phyloP scores from a whole-genome alignment of 192 early-diverging fungal species.

The Coemansia sp. region DNA sequence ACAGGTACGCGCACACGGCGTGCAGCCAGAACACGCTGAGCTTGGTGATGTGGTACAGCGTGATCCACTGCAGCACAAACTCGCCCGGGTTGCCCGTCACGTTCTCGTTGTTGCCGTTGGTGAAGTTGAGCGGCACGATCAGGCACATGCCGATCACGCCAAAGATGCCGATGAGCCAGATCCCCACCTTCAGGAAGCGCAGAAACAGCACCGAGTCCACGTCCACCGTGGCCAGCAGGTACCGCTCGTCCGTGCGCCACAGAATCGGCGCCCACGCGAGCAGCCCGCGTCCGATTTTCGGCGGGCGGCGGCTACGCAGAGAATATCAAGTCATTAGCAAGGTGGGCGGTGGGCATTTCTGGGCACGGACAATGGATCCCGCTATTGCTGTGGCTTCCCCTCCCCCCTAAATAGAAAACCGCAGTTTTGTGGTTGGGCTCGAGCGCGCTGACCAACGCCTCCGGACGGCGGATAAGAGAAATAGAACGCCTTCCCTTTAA shows the following conservation, averaged over 20 bases:
- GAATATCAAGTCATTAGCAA: background rate
- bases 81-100: slow-evolving; percentile 22
- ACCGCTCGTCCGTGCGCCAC: slow-evolving; percentile 55
- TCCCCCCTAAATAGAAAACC: background rate
- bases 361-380: background rate
- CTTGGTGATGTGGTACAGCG: slow-evolving; percentile 49
- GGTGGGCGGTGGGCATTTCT: background rate
- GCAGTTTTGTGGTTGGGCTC: background rate
- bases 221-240: slow-evolving; percentile 61
- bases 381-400: too few relatives aligned
- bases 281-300: slow-evolving; percentile 58
- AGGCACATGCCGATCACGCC: slow-evolving; percentile 56
- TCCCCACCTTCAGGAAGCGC: slow-evolving; percentile 59
- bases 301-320: slow-evolving; percentile 57
- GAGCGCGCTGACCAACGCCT: too few relatives aligned
- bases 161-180: slow-evolving; percentile 56
- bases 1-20: slow-evolving; percentile 54
- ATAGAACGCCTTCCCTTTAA: background rate
- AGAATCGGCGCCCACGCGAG: slow-evolving; percentile 64
- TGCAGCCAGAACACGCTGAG: slow-evolving; percentile 64
- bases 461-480: background rate
- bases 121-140: slow-evolving; percentile 63
- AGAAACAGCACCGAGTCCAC: slow-evolving; percentile 71
- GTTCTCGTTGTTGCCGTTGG: slow-evolving; percentile 53
- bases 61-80: slow-evolving; percentile 44